Evolutionary conservation across 2,329 filamentous ascomycete species (phyloP), one percentile per base, ranked within the genome.

Genomic region (Whalleya microplaca): DNA sequence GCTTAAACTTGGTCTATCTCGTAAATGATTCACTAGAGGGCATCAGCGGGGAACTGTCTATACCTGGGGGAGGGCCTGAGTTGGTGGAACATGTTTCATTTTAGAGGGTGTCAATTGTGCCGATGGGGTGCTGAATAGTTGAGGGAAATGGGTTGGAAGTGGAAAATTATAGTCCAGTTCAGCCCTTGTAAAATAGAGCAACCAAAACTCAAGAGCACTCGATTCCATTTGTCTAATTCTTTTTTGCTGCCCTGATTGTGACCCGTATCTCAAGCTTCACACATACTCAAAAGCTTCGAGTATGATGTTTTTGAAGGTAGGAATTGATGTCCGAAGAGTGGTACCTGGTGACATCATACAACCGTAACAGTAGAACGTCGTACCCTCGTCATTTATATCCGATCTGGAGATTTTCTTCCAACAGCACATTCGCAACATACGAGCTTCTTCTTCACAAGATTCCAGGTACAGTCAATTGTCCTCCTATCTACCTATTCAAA

Each of bases 181-280:
- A 76, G 76, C 76, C 77, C 78, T 77, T 84, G 82, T 84, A 85
- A 85, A 84, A 81, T 84, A 84, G 81, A 84, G 81, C 76, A n/a
- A n/a, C n/a, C n/a, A 75, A 71, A 80, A 80, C 80, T 82, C 80
- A 83, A 84, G 79, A 83, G 78, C 79, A 81, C 80, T 83, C 78
- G 76, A 81, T 84, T 84, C 78, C 78, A 78, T 84, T 83, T 82
- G 80, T 83, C 75, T 72, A 71, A 66, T 69, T 12, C 7, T 37
- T 14, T 16, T 37, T 5, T 12, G 6, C 32, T 14, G 32, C 3
- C 14, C 7, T 16, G 32, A 37, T 12, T 37, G n/a, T n/a, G n/a
- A n/a, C 32, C 3, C 14, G 10, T 16, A 3, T 37, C 14, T 7
- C 3, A 16, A 37, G 32, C 32, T 12, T n/a, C n/a, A 12, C 3